Base-by-base conservation (phyloP, 306 rosid genomes). In the Echinosophora koreensis region DNA sequence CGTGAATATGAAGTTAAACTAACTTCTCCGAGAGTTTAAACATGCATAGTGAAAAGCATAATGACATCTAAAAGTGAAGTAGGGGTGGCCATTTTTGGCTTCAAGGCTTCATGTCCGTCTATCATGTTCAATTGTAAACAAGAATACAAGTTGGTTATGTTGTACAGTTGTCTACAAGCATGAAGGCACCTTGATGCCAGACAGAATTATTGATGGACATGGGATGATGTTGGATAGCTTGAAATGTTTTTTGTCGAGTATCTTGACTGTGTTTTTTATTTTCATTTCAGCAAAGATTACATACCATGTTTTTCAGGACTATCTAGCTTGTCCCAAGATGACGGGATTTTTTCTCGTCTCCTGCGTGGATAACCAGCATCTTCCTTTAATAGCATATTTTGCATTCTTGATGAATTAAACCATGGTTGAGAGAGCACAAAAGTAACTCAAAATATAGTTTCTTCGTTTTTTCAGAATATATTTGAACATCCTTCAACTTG, bases 291-390 rank as follows among this genome's bases (percentile, higher is more conserved):
- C 89, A 78, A 66, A 89, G 92, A 65, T 87, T 88, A 32, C 97
- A 96, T 76, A 22, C 22, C 22, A 22, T 22, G 22, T 22, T 22
- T 22, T 22, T 22, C 22, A 22, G 99, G 99, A 57, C 86, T 92
- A 83, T 89, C 99, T 73, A 91, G 99, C 88, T 65, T 96, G 87
- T 96, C 99, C 71, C 99, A 96, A 84, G 97, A 96, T 84, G 84
- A 72, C 13, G 81, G 99, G 99, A 60, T 75, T 90, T 69, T 80
- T 86, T 69, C 85, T 96, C 50, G 96, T 98, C 47, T 92, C 99
- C 9, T 96, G 99, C 91, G 91, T 89, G 97, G 97, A 96, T 81
- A 88, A 82, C 80, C 84, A 96, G 99, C 92, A 89, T 47, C 80
- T 50, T 47, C 46, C 69, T 47, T 38, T 62, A 69, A 16, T 15